Conservation (phyloP, 129 eudicot genomes). For the Pittosporum tobira region DNA sequence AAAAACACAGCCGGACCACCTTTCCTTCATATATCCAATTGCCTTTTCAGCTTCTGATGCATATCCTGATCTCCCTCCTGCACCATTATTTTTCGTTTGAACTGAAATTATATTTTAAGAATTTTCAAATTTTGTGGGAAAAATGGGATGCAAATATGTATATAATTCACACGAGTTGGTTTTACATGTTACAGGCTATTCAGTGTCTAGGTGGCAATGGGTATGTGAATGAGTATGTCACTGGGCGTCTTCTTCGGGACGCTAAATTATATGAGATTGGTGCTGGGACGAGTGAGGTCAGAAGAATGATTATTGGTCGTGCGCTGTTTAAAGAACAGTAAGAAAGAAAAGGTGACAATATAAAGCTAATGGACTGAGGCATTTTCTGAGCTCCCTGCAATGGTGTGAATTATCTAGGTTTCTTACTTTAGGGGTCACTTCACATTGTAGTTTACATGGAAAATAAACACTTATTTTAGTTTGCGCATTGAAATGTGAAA, state of each 20-base stretch:
- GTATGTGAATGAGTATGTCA: conserved; percentile 79
- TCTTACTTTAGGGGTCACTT: too few species aligned
- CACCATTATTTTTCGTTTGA: not conserved
- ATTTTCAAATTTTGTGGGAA: not conserved
- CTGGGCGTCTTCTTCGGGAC: conserved; percentile 85
- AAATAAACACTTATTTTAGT: too few species aligned
- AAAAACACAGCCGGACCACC: not conserved
- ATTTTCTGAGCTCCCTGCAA: not conserved
- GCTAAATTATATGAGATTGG: conserved; percentile 91
- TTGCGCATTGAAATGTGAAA: too few species aligned
- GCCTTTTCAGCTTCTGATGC: not conserved
- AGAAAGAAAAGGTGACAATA: conserved; percentile 6
- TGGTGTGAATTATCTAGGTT: too few species aligned
- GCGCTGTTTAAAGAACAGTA: conserved; percentile 63
- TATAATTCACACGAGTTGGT: not conserved
- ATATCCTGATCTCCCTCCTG: too few species aligned
- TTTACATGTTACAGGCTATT: conserved; percentile 56
- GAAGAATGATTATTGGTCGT: conserved; percentile 76
- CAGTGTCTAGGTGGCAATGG: conserved; percentile 97
- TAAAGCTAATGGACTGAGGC: not conserved
- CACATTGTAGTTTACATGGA: too few species aligned
- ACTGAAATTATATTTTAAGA: not conserved
- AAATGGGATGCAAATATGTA: not conserved
- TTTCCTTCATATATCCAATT: not conserved
- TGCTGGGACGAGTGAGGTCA: conserved; percentile 89